Conservation (phyloP, 371 early-diverging fungal genomes). For the Polyrhizophydium stewartii region DNA sequence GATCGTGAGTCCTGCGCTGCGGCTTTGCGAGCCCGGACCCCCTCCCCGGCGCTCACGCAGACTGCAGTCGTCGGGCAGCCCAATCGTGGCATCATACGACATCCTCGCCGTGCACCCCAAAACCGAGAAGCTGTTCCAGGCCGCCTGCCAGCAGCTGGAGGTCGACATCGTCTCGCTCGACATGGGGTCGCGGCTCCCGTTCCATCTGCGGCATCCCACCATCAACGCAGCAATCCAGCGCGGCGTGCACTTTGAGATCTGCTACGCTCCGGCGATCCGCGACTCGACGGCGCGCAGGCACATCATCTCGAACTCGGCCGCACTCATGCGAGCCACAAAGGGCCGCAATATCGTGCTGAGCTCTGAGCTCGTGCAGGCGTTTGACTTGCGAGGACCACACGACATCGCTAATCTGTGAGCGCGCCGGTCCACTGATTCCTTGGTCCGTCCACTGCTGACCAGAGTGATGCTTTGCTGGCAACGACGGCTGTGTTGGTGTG, state of each 20-base stretch:
- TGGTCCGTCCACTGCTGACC: no score
- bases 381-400: conserved; percentile 77
- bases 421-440: no score
- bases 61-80: neutral
- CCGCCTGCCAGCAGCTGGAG: conserved; percentile 72
- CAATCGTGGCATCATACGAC: conserved; percentile 45
- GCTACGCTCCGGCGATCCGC: conserved; percentile 57
- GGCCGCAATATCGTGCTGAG: conserved; percentile 87
- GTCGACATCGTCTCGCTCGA: conserved; percentile 89
- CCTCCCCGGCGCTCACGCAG: no score
- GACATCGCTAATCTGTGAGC: conserved; percentile 84
- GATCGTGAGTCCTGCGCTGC: neutral
- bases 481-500: neutral
- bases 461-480: neutral
- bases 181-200: conserved; percentile 65
- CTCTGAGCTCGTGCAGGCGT: conserved; percentile 69
- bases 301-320: conserved; percentile 69
- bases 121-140: conserved; percentile 69
- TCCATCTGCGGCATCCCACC: conserved; percentile 63
- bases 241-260: conserved; percentile 84
- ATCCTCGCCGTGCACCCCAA: conserved; percentile 80
- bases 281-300: conserved; percentile 57
- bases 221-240: conserved; percentile 67
- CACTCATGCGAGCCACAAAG: conserved; percentile 73
- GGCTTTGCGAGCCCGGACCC: no score